Evolutionary conservation across 805 yeast genomes (phyloP), one percentile per base, ranked within the genome.

Genomic region (Tetrapisispora taiwanensis): DNA sequence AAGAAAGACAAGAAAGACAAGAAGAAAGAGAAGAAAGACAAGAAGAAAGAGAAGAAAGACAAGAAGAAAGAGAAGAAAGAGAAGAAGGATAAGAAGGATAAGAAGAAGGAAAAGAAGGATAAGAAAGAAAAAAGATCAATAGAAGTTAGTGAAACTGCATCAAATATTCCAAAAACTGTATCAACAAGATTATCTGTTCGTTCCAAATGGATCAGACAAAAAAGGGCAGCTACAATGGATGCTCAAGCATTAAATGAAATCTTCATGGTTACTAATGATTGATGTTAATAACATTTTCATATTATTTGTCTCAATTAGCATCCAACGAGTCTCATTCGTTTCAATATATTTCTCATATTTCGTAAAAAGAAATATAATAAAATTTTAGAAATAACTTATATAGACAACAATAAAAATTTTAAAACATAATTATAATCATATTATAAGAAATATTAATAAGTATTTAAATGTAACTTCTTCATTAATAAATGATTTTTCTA

Each of bases 221-320:
- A 90, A 61, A 75, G 92, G 55, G 92, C 95, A 10, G 90, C 97
- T 1, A 87, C 89, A 0, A 76, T 83, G 79, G 97, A 90, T 60
- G 74, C 83, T 2, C 80, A 86, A 61, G 88, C 95, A 13, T 72
- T 90, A 49, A 87, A 85, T 53, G 97, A 90, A 65, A 90, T 90
- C 46, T 85, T 90, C 59, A 90, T 90, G 97, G 76, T 88, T 39
- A 70, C 82, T 24, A 74, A 71, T 49, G 48, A 43, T 41, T 52
- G 42, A 31, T 12, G 26, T 22, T 22, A 26, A 5, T 19, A 19
- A 7, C 4, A 19, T 4, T 33, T 9, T 19, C 10, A 33, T 18
- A 17, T n/a, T 10, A 10, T n/a, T 33, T 6, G 7, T 33, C 3
- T n/a, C 3, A 31, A 31, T 31, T 31, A 31, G 34, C 34, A 31